Base-by-base conservation (phyloP, 768 basidiomycete genomes). In the Galerina sulciceps region DNA sequence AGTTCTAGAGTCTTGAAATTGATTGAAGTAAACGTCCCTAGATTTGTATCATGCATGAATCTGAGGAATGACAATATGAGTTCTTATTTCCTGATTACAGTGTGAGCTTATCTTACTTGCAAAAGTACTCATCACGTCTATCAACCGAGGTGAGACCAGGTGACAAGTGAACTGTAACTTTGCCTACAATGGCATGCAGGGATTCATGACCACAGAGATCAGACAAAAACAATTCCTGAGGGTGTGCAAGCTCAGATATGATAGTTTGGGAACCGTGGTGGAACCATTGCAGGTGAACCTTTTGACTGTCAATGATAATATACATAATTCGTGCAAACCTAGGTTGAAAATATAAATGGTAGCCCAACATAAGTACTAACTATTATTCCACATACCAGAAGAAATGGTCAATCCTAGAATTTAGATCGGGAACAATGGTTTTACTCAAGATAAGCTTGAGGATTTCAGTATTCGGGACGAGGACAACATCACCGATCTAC, bases 261-360 rank as follows among this genome's bases (percentile, higher is more conserved):
- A 84, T 68, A 0, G 85, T 88, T 54, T 82, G 80, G 0, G 83
- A 82, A 0, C 85, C 83, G 64, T 93, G 91, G 53, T 89, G 82
- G 26, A 89, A 83, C 90, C 90, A 94, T 35, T 85, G 89, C 10
- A 90, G 71, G 69, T 94, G 92, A 0, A 83, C 81, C 1, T 57
- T 71, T 53, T 78, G 71, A 4, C 73, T 58, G 14, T 76, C 71
- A 35, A 75, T 72, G 14, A 79, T 69, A 55, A 91, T 80, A 50
- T 77, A 82, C 0, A 86, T 67, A 22, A 93, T 85, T 63, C 78
- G 79, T 0, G 79, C 90, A 70, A 93, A 91, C 90, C 90, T 92
- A 62, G 14, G 44, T 59, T 15, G 22, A 20, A 15, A 49, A n/a
- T 42, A 26, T 48, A 44, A 22, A 23, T 42, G 42, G 37, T 10